These are phyloP conservation scores for Colletotrichum gigasporum DNA, from an alignment of 2,329 filamentous ascomycete species.

Conservation along the genomic window DNA sequence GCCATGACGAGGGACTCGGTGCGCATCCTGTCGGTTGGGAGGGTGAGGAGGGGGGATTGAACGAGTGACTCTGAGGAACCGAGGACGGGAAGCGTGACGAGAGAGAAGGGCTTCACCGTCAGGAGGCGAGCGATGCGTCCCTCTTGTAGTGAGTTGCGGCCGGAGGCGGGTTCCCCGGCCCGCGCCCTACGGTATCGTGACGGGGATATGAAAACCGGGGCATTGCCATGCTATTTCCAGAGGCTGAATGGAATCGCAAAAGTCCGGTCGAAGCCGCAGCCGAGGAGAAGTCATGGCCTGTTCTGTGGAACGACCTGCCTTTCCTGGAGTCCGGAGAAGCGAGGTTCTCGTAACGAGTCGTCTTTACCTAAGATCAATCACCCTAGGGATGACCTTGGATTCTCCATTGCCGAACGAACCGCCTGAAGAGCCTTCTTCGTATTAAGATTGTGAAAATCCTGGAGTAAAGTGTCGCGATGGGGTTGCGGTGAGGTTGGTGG, in stretches of 20 bases:
- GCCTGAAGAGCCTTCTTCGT: conserved; percentile 11
- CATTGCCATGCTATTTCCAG: conserved; percentile 6
- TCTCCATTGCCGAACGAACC: background rate
- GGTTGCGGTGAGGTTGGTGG: conserved; percentile 9
- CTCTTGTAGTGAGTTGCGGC: background rate
- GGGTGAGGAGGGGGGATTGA: background rate
- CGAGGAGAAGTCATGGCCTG: background rate
- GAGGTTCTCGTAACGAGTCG: background rate
- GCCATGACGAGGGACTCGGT: conserved; percentile 4
- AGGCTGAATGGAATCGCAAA: background rate
- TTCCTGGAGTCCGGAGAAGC: background rate
- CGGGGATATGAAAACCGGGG: conserved; percentile 1
- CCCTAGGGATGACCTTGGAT: background rate
- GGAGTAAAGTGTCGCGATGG: background rate
- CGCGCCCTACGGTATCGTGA: background rate
- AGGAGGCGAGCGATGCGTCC: background rate
- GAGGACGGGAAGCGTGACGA: background rate
- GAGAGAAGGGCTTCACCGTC: background rate
- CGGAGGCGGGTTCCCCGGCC: background rate
- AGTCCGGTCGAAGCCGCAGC: too few relatives aligned
- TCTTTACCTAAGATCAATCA: background rate
- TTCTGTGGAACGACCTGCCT: background rate
- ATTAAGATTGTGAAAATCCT: conserved; percentile 8
- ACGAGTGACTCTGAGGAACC: background rate
- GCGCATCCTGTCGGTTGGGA: conserved; percentile 1